Percentiles rank a stretch among this genome's conserved stretches.
phyloP scores from a whole-genome alignment of 805 yeast genomes.

The Lipomyces oligophaga region DNA sequence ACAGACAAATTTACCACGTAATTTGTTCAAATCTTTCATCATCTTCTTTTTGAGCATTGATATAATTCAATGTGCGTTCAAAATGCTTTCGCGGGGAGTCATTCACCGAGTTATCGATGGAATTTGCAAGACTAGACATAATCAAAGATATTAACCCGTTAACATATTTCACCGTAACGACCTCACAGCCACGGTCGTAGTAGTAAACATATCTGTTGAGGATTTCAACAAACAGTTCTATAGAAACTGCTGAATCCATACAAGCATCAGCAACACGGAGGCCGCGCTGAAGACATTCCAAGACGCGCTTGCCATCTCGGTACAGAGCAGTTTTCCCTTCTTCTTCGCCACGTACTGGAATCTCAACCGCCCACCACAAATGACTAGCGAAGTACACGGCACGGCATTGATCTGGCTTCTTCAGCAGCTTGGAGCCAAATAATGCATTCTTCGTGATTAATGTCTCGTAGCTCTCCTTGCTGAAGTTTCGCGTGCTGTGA shows the following conservation, averaged over 20 bases:
- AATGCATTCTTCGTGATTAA: constrained; percentile 80
- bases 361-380: constrained; percentile 87
- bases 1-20: too few species aligned
- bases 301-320: constrained; percentile 64
- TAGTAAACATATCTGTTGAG: constrained; percentile 81
- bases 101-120: constrained; percentile 32
- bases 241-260: constrained; percentile 69
- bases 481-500: constrained; percentile 51
- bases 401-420: constrained; percentile 92
- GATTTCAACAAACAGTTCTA: constrained; percentile 85
- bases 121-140: constrained; percentile 35
- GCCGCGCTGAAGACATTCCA: constrained; percentile 87
- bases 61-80: constrained; percentile 66
- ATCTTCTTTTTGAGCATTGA: constrained; percentile 60
- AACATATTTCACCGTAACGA: constrained; percentile 67
- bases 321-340: constrained; percentile 43
- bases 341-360: constrained; percentile 45
- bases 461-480: constrained; percentile 69
- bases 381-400: constrained; percentile 85
- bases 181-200: constrained; percentile 72
- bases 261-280: constrained; percentile 90
- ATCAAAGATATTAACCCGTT: constrained; percentile 85
- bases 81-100: constrained; percentile 53
- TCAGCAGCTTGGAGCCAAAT: constrained; percentile 81
- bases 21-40: constrained; percentile 53